phyloP scores from a whole-genome alignment of 2,329 filamentous ascomycete species.

The Paecilomyces variotii region DNA sequence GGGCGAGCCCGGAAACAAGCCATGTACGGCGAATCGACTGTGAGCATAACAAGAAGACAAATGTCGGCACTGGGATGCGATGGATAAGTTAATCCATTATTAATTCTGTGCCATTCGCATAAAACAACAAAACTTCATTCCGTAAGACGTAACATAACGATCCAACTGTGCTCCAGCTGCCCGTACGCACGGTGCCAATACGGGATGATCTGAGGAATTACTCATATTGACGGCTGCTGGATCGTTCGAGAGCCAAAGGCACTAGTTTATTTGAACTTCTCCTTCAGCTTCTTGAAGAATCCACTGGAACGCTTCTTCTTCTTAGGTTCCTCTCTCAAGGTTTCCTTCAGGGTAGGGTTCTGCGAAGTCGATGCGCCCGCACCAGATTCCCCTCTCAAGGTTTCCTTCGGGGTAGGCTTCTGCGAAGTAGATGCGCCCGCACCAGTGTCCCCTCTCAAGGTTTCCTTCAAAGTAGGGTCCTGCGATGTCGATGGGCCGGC shows the following conservation, averaged over 20 bases:
- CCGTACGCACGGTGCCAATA: neutral
- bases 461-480: neutral
- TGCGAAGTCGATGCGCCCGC: neutral
- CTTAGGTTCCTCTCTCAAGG: slow-evolving; percentile 39
- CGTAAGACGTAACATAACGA: neutral
- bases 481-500: neutral
- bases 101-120: slow-evolving; percentile 6
- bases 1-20: neutral
- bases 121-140: neutral
- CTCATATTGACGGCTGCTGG: neutral
- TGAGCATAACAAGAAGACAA: neutral
- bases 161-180: neutral
- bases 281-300: slow-evolving; percentile 51
- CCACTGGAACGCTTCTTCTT: slow-evolving; percentile 62
- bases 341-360: neutral
- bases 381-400: slow-evolving; percentile 27
- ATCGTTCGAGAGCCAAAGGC: neutral
- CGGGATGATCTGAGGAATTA: neutral
- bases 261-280: slow-evolving; percentile 39
- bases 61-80: neutral
- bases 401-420: neutral
- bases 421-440: neutral
- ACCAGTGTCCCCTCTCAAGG: slow-evolving; percentile 27
- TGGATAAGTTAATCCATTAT: slow-evolving; percentile 5
- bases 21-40: neutral